Evolutionary conservation across 768 basidiomycete species (phyloP).

Genomic region (Mycena floridula): DNA sequence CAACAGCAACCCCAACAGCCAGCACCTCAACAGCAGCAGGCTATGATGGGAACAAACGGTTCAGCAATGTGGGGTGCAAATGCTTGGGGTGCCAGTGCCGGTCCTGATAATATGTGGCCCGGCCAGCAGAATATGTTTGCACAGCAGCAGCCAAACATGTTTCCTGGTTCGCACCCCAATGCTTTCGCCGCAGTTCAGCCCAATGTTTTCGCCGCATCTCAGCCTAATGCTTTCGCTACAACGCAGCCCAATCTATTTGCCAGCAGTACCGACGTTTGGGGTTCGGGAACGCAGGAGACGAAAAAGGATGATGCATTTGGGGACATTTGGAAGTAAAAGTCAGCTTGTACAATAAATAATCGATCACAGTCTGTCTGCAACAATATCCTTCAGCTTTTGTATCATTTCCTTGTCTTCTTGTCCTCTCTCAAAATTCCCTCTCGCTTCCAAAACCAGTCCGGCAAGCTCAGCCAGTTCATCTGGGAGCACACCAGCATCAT

Average conservation of each 20-base stretch:
- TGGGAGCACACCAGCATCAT: neutral
- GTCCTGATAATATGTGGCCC: conserved; percentile 29
- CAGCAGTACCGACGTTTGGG: conserved; percentile 60
- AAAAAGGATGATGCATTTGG: conserved; percentile 80
- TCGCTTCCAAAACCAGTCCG: neutral
- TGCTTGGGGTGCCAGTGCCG: conserved; percentile 47
- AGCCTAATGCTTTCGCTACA: conserved; percentile 12
- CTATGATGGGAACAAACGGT: conserved; percentile 49
- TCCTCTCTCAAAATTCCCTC: neutral
- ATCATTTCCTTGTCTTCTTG: neutral
- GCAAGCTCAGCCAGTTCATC: neutral
- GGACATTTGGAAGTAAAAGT: conserved; percentile 85
- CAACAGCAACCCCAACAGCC: conserved; percentile 17
- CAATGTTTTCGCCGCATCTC: conserved; percentile 32
- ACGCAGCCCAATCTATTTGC: conserved; percentile 29
- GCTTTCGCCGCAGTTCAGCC: conserved; percentile 32
- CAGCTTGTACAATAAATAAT: too few relatives aligned
- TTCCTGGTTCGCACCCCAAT: conserved; percentile 8
- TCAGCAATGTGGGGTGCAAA: conserved; percentile 60
- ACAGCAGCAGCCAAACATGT: neutral
- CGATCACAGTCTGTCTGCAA: neutral
- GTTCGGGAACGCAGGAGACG: conserved; percentile 22
- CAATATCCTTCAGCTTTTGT: neutral
- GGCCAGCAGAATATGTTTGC: conserved; percentile 28
- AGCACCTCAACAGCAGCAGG: conserved; percentile 29